Conservation (phyloP, 1,139 yeast genomes). For the Nakaseomyces nivariensis region DNA sequence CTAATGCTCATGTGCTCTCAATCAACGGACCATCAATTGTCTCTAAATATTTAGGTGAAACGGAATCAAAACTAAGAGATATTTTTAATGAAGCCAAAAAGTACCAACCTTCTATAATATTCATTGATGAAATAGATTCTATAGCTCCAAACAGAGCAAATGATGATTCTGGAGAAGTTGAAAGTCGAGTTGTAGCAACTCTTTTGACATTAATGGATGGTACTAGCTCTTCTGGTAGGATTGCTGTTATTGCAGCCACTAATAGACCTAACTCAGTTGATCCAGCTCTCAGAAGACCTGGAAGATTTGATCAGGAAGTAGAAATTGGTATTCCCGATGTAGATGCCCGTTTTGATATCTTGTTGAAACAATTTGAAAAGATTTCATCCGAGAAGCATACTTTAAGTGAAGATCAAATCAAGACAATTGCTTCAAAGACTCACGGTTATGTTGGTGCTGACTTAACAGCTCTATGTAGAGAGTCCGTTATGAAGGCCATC, state of each 20-base stretch:
- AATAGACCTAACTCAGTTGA: conserved; percentile 77
- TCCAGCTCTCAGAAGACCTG: conserved; percentile 84
- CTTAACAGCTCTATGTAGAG: conserved; percentile 75
- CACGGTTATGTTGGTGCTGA: conserved; percentile 84
- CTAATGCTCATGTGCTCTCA: conserved; percentile 68
- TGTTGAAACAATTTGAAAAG: conserved; percentile 47
- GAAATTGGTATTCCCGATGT: conserved; percentile 73
- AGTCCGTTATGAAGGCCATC: conserved; percentile 78
- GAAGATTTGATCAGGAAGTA: conserved; percentile 81
- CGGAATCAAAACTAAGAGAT: conserved; percentile 75
- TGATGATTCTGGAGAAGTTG: conserved; percentile 85
- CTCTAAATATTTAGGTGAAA: conserved; percentile 87
- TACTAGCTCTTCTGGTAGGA: conserved; percentile 56
- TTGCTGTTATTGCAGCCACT: conserved; percentile 74
- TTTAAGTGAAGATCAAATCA: conserved; percentile 45
- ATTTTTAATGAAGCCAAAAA: conserved; percentile 74
- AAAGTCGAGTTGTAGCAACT: conserved; percentile 83
- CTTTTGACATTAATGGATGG: conserved; percentile 84
- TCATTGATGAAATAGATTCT: conserved; percentile 90
- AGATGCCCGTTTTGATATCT: conserved; percentile 53
- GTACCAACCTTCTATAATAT: conserved; percentile 77
- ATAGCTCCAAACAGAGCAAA: conserved; percentile 71
- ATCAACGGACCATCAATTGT: conserved; percentile 89
- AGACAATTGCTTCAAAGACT: conserved; percentile 53
- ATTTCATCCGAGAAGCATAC: conserved; percentile 51